Base-by-base conservation (phyloP, 2,329 filamentous ascomycete genomes). In the Rhexocercosporidium sp. region DNA sequence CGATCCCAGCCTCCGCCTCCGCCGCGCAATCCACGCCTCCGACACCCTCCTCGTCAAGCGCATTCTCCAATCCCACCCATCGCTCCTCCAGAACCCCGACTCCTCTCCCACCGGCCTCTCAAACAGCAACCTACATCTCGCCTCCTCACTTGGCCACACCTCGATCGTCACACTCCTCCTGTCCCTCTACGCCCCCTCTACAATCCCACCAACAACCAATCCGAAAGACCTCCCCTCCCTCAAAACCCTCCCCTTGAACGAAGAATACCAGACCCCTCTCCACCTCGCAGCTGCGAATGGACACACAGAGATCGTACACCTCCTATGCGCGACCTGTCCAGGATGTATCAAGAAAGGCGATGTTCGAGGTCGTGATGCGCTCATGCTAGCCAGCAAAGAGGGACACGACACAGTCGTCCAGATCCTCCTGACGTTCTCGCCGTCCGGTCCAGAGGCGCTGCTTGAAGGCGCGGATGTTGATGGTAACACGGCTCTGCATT, bases 401-500 rank as follows among this genome's bases (percentile, higher is more conserved):
- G 88, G 88, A 0, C 86, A 90, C 75, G 88, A 90, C 70, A 90
- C 88, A 0, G 84, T 85, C 6, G 78, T 91, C n/a, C 88, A 90
- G 76, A 84, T 90, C 63, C 81, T 91, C 34, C 79, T 91, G 61
- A 90, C 88, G 0, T 89, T 85, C 72, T 84, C 82, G 0, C 86
- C 87, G 3, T 41, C 66, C 4, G 68, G 68, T 0, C 70, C 72
- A 0, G 66, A 68, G 22, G 68, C 63, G 3, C 41, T 76, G 9
- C 62, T 92, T 7, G 82, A 82, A 54, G 81, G 84, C 34, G 82
- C 84, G 3, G 93, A 97, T 75, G 75, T 84, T 1, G 86, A 91
- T 66, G 93, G 93, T n/a, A 96, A 96, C 77, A 96, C 93, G 2
- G 92, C 93, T 0, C 82, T 97, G 51, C 93, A 97, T 79, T 94